These are phyloP conservation scores for Salvia miltiorrhiza DNA, from an alignment of 257 asterid genomes.

Conservation along the genomic window DNA sequence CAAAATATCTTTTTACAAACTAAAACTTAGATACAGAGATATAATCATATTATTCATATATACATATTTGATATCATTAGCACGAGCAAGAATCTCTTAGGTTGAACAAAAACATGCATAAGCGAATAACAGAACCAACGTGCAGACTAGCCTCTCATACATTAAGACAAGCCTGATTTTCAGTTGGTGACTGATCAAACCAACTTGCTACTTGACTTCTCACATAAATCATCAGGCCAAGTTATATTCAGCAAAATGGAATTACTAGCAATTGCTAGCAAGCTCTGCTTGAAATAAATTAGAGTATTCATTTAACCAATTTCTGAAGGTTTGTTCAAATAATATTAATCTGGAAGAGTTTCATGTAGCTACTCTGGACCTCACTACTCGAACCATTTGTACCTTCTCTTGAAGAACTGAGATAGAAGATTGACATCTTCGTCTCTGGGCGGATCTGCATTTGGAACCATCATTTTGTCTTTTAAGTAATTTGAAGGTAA, in stretches of 20 bases:
- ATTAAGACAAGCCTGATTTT: not conserved
- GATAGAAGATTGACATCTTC: slow-evolving; percentile 55
- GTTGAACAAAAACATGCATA: not conserved
- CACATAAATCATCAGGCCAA: not conserved
- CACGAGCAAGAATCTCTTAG: not conserved
- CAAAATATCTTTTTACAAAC: not conserved
- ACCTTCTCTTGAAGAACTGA: slow-evolving; percentile 81
- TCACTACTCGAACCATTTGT: slow-evolving; percentile 3
- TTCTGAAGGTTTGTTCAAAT: not conserved
- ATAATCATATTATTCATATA: not conserved
- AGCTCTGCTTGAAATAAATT: not conserved
- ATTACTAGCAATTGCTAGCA: not conserved
- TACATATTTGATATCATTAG: not conserved
- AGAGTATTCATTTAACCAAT: not conserved
- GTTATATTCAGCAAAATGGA: not conserved
- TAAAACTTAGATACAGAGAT: not conserved
- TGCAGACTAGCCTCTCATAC: not conserved
- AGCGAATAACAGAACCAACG: not conserved
- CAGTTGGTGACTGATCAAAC: not conserved
- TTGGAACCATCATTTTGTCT: slow-evolving; percentile 67
- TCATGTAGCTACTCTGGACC: not conserved
- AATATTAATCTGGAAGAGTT: not conserved
- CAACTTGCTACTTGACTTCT: slow-evolving; percentile 8
- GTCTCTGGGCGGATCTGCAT: slow-evolving; percentile 64
- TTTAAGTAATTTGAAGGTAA: slow-evolving; percentile 48